Evolutionary conservation across 2,329 filamentous ascomycete genomes (phyloP).

Genomic region (Penicillium sp.): DNA sequence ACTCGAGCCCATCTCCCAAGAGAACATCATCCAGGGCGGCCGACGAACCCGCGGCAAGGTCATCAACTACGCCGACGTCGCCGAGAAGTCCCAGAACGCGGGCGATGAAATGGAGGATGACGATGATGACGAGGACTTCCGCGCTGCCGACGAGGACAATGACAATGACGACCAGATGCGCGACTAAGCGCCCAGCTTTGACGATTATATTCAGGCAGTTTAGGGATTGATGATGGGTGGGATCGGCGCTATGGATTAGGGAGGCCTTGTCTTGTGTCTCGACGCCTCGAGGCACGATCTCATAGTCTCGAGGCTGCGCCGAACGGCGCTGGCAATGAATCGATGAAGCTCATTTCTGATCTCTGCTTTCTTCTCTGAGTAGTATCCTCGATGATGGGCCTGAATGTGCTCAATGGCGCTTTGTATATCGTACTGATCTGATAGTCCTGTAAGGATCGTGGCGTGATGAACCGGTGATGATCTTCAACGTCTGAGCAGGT

Average conservation of each 20-base stretch:
- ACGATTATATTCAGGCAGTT: constrained; percentile 17
- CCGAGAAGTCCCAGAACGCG: constrained; percentile 69
- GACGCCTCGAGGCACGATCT: constrained; percentile 5
- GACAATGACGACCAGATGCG: constrained; percentile 35
- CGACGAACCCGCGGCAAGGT: constrained; percentile 85
- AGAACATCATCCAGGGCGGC: constrained; percentile 77
- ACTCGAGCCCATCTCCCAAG: constrained; percentile 84
- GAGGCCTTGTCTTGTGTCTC: constrained; percentile 10
- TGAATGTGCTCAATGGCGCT: neutral
- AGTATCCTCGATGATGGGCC: neutral
- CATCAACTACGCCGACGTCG: constrained; percentile 92
- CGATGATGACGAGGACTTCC: constrained; percentile 40
- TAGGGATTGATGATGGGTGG: constrained; percentile 17
- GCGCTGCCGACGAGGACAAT: constrained; percentile 28
- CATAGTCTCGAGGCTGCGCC: constrained; percentile 4
- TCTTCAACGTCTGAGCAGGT: too few relatives aligned
- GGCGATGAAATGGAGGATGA: constrained; percentile 60
- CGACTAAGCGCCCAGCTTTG: constrained; percentile 30
- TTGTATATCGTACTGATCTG: too few relatives aligned
- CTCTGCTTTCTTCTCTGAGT: neutral
- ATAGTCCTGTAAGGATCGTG: too few relatives aligned
- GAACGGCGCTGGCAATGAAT: constrained; percentile 18
- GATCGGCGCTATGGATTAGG: constrained; percentile 18
- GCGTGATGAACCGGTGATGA: too few relatives aligned
- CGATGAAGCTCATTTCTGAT: constrained; percentile 15